Evolutionary conservation across 129 eudicot genomes (phyloP).

Genomic region (Tagetes patula): DNA sequence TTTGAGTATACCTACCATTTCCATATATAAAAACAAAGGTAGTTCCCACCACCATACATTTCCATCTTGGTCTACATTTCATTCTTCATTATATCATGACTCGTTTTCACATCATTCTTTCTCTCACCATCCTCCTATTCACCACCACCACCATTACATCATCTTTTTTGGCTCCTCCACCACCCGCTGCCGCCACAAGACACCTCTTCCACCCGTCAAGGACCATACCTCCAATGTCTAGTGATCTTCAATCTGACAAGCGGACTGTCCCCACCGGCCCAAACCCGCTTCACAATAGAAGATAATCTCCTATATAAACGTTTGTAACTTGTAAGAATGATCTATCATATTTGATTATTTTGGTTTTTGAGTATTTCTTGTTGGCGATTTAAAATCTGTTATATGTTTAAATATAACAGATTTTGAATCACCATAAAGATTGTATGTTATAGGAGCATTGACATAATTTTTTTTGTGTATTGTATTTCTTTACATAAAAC

Average conservation of each 20-base stretch:
- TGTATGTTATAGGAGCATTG: slow-evolving; percentile 1
- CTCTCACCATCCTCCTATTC: slow-evolving; percentile 22
- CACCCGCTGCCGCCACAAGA: slow-evolving; percentile 2
- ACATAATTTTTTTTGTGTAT: slow-evolving; percentile 8
- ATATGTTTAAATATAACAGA: slow-evolving; percentile 21
- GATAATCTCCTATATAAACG: slow-evolving; percentile 20
- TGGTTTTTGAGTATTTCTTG: not conserved
- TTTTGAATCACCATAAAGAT: slow-evolving; percentile 32
- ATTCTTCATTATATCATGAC: slow-evolving; percentile 24
- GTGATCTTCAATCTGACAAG: slow-evolving; percentile 23
- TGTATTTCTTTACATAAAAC: not conserved
- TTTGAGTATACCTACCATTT: slow-evolving; percentile 26
- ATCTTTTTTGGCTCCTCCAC: slow-evolving; percentile 19
- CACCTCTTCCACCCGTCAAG: slow-evolving; percentile 31
- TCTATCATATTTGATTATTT: not conserved
- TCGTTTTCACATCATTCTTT: slow-evolving; percentile 36
- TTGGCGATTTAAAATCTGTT: slow-evolving; percentile 34
- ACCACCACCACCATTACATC: slow-evolving; percentile 21
- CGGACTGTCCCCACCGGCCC: slow-evolving; percentile 41
- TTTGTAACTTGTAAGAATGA: slow-evolving; percentile 24
- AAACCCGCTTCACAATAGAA: slow-evolving; percentile 39
- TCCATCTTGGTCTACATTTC: slow-evolving; percentile 24
- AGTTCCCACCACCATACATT: slow-evolving; percentile 34
- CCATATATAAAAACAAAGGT: slow-evolving; percentile 32
- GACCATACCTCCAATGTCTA: slow-evolving; percentile 30